Evolutionary conservation across 2,329 filamentous ascomycete genomes (phyloP).

Genomic region (Ascochyta koolunga): DNA sequence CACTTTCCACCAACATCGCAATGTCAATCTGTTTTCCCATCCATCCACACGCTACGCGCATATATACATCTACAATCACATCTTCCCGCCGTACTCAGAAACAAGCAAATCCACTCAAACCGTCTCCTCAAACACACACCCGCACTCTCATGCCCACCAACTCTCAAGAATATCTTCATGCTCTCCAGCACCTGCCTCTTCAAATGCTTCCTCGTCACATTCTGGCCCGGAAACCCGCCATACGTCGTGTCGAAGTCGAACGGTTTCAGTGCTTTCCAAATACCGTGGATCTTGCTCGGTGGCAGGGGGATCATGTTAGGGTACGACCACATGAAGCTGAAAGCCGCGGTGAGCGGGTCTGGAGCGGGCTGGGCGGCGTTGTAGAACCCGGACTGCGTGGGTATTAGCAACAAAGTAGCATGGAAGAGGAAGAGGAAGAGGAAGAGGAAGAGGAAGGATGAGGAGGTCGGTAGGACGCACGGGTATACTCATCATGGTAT

Average conservation of each 20-base stretch:
- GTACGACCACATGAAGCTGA: constrained; percentile 74
- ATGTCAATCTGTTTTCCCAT: neutral
- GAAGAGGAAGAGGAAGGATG: neutral
- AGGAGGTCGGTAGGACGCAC: too few relatives aligned
- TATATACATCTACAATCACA: neutral
- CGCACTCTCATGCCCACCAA: constrained; percentile 56
- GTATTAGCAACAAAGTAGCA: neutral
- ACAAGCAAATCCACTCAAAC: neutral
- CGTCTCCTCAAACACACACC: constrained; percentile 48
- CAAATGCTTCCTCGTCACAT: constrained; percentile 63
- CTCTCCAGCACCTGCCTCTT: constrained; percentile 74
- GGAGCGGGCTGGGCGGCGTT: constrained; percentile 51
- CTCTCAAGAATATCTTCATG: constrained; percentile 73
- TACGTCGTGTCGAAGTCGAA: constrained; percentile 70
- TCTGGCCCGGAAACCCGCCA: constrained; percentile 68
- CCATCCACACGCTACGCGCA: neutral
- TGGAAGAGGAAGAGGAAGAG: neutral
- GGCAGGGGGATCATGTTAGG: constrained; percentile 67
- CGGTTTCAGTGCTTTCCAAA: constrained; percentile 71
- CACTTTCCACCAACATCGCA: neutral
- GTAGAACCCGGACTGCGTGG: constrained; percentile 39
- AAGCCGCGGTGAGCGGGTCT: constrained; percentile 57
- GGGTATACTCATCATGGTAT: constrained; percentile 76
- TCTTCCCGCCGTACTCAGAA: neutral
- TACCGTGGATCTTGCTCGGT: constrained; percentile 66